These are phyloP conservation scores for Erodium maritimum DNA, from an alignment of 345 rosid species.

Conservation along the genomic window DNA sequence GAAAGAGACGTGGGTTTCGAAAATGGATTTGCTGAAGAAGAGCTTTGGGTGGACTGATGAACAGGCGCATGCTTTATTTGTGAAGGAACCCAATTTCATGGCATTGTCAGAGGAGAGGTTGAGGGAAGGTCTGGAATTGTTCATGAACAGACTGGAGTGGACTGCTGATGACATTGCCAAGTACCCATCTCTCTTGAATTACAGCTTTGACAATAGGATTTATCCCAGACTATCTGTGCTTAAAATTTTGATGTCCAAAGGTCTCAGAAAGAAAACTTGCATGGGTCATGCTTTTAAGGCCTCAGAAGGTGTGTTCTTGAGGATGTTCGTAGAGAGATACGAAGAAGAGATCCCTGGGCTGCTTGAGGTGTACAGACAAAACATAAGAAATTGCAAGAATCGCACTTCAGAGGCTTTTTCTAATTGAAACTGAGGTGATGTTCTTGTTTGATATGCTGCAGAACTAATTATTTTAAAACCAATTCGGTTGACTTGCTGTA, in stretches of 20 bases:
- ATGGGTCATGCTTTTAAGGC: background rate
- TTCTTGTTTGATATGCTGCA: background rate
- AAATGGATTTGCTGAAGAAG: conserved; percentile 9
- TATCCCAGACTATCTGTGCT: conserved; percentile 8
- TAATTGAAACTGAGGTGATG: background rate
- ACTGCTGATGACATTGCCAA: background rate
- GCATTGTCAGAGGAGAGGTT: conserved; percentile 5
- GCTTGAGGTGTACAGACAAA: conserved; percentile 3
- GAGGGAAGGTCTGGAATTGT: conserved; percentile 6
- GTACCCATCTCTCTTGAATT: conserved; percentile 7
- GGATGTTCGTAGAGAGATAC: conserved; percentile 3
- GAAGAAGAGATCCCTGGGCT: background rate
- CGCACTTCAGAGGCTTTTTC: background rate
- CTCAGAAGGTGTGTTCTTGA: conserved; percentile 4
- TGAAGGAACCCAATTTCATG: conserved; percentile 12
- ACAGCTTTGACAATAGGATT: conserved; percentile 11
- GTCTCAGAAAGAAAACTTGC: background rate
- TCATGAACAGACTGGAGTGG: conserved; percentile 7
- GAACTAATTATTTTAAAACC: background rate
- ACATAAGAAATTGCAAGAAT: background rate
- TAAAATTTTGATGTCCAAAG: background rate
- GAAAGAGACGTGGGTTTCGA: conserved; percentile 2
- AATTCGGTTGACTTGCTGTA: background rate
- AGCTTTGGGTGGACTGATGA: conserved; percentile 6
- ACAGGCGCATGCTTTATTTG: conserved; percentile 1